Evolutionary conservation across 352 stramenopile genomes (phyloP).

Genomic region (Phytophthora foliorum): DNA sequence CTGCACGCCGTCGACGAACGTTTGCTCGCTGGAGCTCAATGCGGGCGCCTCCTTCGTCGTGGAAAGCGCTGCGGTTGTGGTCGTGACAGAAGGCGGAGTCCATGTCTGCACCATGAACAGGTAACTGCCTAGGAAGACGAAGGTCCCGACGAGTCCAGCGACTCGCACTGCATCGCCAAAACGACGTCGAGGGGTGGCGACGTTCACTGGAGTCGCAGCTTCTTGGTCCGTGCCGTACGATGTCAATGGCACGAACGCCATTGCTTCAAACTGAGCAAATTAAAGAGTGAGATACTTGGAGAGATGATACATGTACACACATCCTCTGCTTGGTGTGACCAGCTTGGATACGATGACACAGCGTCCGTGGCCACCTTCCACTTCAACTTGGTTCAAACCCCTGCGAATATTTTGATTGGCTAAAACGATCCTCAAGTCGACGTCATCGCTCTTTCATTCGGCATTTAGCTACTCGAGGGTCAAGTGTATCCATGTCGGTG

Average conservation of each 20-base stretch:
- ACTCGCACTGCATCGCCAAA: constrained; percentile 25
- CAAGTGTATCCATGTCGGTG: constrained; percentile 39
- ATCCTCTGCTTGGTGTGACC: too few species aligned
- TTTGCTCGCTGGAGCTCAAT: constrained; percentile 25
- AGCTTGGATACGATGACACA: too few species aligned
- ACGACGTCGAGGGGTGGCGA: constrained; percentile 5
- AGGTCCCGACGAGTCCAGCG: constrained; percentile 12
- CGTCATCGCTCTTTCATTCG: too few species aligned
- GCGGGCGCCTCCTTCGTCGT: constrained; percentile 8
- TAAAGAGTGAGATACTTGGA: constrained; percentile 18
- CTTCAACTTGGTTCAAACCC: constrained; percentile 3
- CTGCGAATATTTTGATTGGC: constrained; percentile 11
- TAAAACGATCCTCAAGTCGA: background rate
- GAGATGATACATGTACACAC: constrained; percentile 17
- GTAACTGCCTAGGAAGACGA: constrained; percentile 32
- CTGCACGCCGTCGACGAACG: constrained; percentile 32
- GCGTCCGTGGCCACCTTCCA: too few species aligned
- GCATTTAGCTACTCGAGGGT: background rate
- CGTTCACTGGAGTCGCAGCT: background rate
- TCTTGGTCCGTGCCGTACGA: constrained; percentile 18
- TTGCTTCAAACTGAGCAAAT: constrained; percentile 6
- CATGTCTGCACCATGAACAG: constrained; percentile 28
- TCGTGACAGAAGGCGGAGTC: background rate
- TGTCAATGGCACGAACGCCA: constrained; percentile 24
- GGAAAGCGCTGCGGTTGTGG: background rate